phyloP scores from a whole-genome alignment of 2,329 filamentous ascomycete genomes.

The Diaporthe ilicicola region DNA sequence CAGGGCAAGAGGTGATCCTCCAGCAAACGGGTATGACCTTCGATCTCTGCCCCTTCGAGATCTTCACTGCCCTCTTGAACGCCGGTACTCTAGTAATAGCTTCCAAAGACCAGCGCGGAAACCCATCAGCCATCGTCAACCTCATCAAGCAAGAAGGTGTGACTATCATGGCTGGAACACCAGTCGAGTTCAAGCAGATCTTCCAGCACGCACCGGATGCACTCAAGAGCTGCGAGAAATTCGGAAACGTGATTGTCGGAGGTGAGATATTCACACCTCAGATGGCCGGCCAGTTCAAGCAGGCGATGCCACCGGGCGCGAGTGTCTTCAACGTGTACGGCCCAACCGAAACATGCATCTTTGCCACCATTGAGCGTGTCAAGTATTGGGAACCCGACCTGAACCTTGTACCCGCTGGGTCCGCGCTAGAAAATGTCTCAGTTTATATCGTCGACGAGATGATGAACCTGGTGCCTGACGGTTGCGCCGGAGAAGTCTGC shows the following conservation, averaged over 20 bases:
- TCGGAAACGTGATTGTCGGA: background rate
- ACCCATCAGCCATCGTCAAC: slow-evolving; percentile 42
- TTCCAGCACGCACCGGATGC: background rate
- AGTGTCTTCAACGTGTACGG: slow-evolving; percentile 32
- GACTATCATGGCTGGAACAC: background rate
- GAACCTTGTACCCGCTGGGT: background rate
- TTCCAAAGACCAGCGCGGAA: slow-evolving; percentile 38
- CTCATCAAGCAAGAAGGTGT: slow-evolving; percentile 41
- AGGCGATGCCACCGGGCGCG: background rate
- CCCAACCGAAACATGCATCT: slow-evolving; percentile 35
- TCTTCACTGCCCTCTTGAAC: slow-evolving; percentile 38
- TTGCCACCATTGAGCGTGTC: background rate
- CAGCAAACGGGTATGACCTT: slow-evolving; percentile 49
- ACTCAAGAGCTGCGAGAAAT: background rate
- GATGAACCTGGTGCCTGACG: slow-evolving; percentile 41
- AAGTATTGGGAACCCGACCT: background rate
- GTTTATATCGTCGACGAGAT: slow-evolving; percentile 52
- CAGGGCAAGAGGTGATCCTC: slow-evolving; percentile 42
- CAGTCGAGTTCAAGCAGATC: background rate
- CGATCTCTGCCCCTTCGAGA: slow-evolving; percentile 47
- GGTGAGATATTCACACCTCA: background rate
- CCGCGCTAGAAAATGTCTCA: slow-evolving; percentile 41
- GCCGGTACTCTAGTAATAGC: slow-evolving; percentile 44
- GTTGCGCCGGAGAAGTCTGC: slow-evolving; percentile 50
- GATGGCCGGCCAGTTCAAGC: background rate